Evolutionary conservation across 1,284 basidiomycete genomes (phyloP).

Genomic region (Trichosporon sp.): DNA sequence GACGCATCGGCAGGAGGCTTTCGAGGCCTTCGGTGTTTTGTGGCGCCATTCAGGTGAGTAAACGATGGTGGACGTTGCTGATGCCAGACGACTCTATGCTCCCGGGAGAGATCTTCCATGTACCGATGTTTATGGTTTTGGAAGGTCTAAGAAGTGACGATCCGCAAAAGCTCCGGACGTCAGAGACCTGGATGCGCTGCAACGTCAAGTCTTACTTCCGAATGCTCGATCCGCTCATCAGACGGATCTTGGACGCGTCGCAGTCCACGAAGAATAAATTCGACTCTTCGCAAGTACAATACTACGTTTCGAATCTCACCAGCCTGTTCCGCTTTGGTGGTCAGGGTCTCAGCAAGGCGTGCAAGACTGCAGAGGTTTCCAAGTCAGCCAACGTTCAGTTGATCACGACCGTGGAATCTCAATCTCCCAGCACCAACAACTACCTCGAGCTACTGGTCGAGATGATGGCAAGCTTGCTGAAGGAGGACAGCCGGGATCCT

Average conservation of each 20-base stretch:
- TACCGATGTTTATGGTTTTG: conserved; percentile 83
- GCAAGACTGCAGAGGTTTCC: conserved; percentile 34
- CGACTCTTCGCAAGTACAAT: conserved; percentile 30
- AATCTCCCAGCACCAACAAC: conserved; percentile 24
- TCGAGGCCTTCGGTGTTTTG: conserved; percentile 86
- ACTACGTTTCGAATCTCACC: conserved; percentile 65
- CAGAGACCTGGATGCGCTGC: conserved; percentile 94
- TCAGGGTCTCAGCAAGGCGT: conserved; percentile 62
- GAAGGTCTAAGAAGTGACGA: conserved; percentile 78
- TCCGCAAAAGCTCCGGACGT: conserved; percentile 70
- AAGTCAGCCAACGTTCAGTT: conserved; percentile 34
- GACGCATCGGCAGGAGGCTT: conserved; percentile 59
- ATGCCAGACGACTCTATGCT: conserved; percentile 72
- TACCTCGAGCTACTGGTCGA: conserved; percentile 31
- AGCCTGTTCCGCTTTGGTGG: conserved; percentile 83
- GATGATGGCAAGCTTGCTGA: conserved; percentile 20
- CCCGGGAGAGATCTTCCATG: conserved; percentile 77
- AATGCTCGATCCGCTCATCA: conserved; percentile 84
- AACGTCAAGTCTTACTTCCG: conserved; percentile 86
- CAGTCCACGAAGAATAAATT: conserved; percentile 3
- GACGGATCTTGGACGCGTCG: conserved; percentile 56
- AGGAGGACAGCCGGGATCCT: neutral
- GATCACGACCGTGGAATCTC: conserved; percentile 21
- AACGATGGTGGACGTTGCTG: neutral
- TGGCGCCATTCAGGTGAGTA: conserved; percentile 82